These are phyloP conservation scores for Chrysosporium keratinophilum DNA, from an alignment of 2,329 filamentous ascomycete species.

Conservation along the genomic window DNA sequence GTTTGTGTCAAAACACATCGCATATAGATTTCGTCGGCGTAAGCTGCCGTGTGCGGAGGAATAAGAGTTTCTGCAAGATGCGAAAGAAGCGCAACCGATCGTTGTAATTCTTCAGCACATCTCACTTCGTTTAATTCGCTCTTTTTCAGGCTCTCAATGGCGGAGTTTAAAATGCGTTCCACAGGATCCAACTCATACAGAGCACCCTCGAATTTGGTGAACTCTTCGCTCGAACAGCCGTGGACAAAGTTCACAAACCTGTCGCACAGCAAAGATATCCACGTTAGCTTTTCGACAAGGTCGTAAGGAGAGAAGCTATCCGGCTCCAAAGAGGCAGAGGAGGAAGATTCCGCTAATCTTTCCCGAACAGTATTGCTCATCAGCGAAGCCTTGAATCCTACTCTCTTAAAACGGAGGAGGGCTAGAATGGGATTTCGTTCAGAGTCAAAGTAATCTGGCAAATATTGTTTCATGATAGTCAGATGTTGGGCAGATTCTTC, in stretches of 20 bases:
- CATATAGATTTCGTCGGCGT: conserved; percentile 72
- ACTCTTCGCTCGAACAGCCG: conserved; percentile 66
- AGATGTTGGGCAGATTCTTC: conserved; percentile 83
- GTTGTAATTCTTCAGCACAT: conserved; percentile 69
- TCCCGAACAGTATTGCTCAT: conserved; percentile 71
- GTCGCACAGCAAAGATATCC: conserved; percentile 72
- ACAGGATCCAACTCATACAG: conserved; percentile 84
- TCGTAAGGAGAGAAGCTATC: conserved; percentile 71
- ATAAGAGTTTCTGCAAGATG: conserved; percentile 78
- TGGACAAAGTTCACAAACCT: conserved; percentile 73
- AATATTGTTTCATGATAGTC: conserved; percentile 75
- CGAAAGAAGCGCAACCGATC: conserved; percentile 75
- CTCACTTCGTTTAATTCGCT: conserved; percentile 80
- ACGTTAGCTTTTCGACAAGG: conserved; percentile 72
- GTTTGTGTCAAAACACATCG: conserved; percentile 64
- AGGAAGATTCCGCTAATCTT: conserved; percentile 56
- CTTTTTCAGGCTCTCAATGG: conserved; percentile 72
- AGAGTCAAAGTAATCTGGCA: conserved; percentile 70
- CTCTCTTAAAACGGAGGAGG: conserved; percentile 73
- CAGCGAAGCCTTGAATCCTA: conserved; percentile 77
- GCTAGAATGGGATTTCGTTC: conserved; percentile 83
- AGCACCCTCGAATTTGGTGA: conserved; percentile 66
- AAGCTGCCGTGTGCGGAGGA: conserved; percentile 56
- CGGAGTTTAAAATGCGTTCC: conserved; percentile 75
- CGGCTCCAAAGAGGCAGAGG: conserved; percentile 57